Evolutionary conservation across 495 filamentous ascomycete species (phyloP), one percentile per base, ranked within the genome.

Genomic region (Tetracladium marchalianum): DNA sequence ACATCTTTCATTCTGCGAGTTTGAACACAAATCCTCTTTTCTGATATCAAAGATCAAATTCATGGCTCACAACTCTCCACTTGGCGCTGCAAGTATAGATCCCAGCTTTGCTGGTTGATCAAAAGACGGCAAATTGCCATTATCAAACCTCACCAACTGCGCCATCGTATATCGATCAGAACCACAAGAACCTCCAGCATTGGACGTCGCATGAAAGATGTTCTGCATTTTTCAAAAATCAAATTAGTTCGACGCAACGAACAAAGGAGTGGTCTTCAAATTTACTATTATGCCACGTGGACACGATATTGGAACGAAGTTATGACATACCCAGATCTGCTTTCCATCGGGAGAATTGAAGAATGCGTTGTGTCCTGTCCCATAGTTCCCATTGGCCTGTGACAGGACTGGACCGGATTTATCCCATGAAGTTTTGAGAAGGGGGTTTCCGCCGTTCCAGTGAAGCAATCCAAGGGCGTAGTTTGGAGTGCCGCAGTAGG

Each of bases 301-400:
- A n/a, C 22, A 3, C 22, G 22, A 27, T 3, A 27, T 27, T 27
- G 7, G 22, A 27, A 7, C 3, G 22, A 27, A 27, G 7, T 27
- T 3, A 27, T 3, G 7, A 27, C 22, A 27, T 27, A 27, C 22
- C 58, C 73, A 66, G 19, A 66, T 68, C 53, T 70, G 60, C 1
- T 55, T 57, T 2, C 64, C 69, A 49, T 76, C 70, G 9, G 75
- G 72, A 17, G 66, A 69, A 6, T 53, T 44, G 44, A 71, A 70
- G 54, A 75, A 73, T 12, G 62, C 60, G 53, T 78, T 77, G 39
- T 76, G 72, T 0, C 73, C 75, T 0, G 75, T 68, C 1, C 75
- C 75, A 36, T 67, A 72, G 55, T 75, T 71, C 1, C 72, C 71
- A 44, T 73, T 69, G 2, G 63, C 67, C 19, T 46, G 47, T 13